Evolutionary conservation across 495 filamentous ascomycete species (phyloP), one percentile per base, ranked within the genome.

Genomic region (Penicillium turbatum): DNA sequence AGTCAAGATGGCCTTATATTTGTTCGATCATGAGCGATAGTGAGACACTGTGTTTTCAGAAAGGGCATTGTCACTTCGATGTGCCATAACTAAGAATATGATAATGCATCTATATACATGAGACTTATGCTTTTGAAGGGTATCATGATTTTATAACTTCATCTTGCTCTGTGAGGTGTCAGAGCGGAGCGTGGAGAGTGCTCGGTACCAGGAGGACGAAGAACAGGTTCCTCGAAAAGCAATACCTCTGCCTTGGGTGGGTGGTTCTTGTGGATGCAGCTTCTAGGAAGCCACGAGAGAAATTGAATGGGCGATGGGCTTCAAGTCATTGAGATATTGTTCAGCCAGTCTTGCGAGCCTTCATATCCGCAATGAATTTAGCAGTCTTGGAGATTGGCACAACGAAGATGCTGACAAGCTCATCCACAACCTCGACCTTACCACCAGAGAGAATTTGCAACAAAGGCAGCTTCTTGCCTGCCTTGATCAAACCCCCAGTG

Each of bases 361-460:
- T 97, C 71, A 89, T 90, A 51, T 95, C 89, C 50, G 79, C 78
- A 29, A 97, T 84, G 80, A 90, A 98, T n/a, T 66, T 75, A 30
- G 72, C 74, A 1, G 82, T 85, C 70, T 82, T 83, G 6, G 63
- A 64, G 60, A 78, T 84, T 0, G 91, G 92, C 27, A 98, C 79
- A 7, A 97, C 82, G 57, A 87, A 85, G 8, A 97, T 78, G 67
- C 74, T 83, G 8, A 97, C 81, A 56, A 97, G 63, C 43, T 88
- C 87, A 76, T 98, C 93, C 40, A 95, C 81, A 24, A 97, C 77
- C 71, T 93, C 90, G 5, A 92, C 81, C 58, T 88, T 91, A n/a
- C 87, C 85, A 12, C 77, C 71, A n/a, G 75, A 73, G 53, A 97
- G 70, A 48, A 88, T 79, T 73, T 90, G 86, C 55, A 89, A 62